Percentiles rank a stretch among this genome's conserved stretches.
Evolutionary conservation across 371 early-diverging fungal genomes (phyloP).

Genomic region (Mucor lusitanicus): DNA sequence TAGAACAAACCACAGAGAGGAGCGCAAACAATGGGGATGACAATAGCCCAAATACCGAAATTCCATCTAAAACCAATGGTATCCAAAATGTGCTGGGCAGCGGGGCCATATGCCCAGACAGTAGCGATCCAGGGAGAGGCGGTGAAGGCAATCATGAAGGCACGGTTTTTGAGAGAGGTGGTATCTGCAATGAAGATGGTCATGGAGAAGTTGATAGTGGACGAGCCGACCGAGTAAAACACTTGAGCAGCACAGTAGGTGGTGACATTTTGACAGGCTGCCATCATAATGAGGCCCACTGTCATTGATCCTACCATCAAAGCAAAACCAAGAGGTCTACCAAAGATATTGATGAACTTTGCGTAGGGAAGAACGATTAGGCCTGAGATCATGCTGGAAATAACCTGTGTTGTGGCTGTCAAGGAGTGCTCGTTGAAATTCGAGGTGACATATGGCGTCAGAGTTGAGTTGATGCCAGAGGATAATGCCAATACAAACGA

Average conservation of each 20-base stretch:
- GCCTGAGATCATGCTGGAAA: constrained; percentile 21
- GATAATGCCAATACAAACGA: constrained; percentile 15
- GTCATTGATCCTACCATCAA: constrained; percentile 18
- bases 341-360: constrained; percentile 18
- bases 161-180: constrained; percentile 21
- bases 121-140: constrained; percentile 21
- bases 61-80: constrained; percentile 27
- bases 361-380: constrained; percentile 18
- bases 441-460: constrained; percentile 22
- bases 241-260: constrained; percentile 24
- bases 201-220: constrained; percentile 2
- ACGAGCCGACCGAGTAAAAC: constrained; percentile 17
- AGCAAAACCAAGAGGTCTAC: constrained; percentile 20
- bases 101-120: constrained; percentile 18
- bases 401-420: constrained; percentile 18
- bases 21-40: constrained; percentile 8
- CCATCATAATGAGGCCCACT: constrained; percentile 26
- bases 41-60: constrained; percentile 23
- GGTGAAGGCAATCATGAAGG: constrained; percentile 21
- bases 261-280: constrained; percentile 16
- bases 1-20: constrained; percentile 20
- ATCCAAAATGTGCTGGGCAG: constrained; percentile 14
- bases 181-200: constrained; percentile 30
- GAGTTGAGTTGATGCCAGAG: constrained; percentile 12
- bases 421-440: constrained; percentile 14